These are phyloP conservation scores for Xylariaceae sp. DNA, from an alignment of 2,329 filamentous ascomycete species.

Conservation along the genomic window DNA sequence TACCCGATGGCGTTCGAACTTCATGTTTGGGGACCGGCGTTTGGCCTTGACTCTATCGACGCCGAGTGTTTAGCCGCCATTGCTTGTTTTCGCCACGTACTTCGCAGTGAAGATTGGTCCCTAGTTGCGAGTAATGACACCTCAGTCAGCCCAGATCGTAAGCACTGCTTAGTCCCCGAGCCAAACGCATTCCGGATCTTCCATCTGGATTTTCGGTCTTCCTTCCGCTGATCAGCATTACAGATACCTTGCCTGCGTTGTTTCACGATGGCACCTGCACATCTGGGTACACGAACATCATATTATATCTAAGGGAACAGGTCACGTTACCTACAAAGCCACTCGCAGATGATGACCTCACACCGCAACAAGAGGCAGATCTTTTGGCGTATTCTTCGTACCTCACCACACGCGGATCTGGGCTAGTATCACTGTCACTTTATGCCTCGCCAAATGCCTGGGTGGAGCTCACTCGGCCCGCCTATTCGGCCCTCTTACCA, in stretches of 20 bases:
- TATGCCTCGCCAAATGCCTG: conserved; percentile 93
- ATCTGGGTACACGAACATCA: conserved; percentile 66
- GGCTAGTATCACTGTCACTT: conserved; percentile 83
- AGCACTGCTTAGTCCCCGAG: conserved; percentile 42
- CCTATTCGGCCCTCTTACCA: conserved; percentile 78
- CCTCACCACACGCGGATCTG: conserved; percentile 74
- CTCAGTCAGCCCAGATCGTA: conserved; percentile 73
- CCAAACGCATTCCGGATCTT: conserved; percentile 23
- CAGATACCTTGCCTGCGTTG: conserved; percentile 63
- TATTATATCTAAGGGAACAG: conserved; percentile 56
- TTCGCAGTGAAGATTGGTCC: conserved; percentile 67
- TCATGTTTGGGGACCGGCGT: conserved; percentile 89
- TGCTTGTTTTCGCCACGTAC: conserved; percentile 71
- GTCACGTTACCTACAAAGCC: conserved; percentile 39
- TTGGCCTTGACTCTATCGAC: conserved; percentile 88
- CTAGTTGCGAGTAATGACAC: conserved; percentile 77
- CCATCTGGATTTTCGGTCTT: conserved; percentile 19
- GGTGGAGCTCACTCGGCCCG: conserved; percentile 74
- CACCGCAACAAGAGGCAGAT: conserved; percentile 52
- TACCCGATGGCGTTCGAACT: conserved; percentile 65
- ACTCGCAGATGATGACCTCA: conserved; percentile 46
- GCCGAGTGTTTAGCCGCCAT: conserved; percentile 86
- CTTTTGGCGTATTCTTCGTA: conserved; percentile 67
- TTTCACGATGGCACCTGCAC: conserved; percentile 58
- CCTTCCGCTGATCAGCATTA: conserved; percentile 33